Base-by-base conservation (phyloP, 2,329 filamentous ascomycete genomes). In the Arthrobotrys musiformis region DNA sequence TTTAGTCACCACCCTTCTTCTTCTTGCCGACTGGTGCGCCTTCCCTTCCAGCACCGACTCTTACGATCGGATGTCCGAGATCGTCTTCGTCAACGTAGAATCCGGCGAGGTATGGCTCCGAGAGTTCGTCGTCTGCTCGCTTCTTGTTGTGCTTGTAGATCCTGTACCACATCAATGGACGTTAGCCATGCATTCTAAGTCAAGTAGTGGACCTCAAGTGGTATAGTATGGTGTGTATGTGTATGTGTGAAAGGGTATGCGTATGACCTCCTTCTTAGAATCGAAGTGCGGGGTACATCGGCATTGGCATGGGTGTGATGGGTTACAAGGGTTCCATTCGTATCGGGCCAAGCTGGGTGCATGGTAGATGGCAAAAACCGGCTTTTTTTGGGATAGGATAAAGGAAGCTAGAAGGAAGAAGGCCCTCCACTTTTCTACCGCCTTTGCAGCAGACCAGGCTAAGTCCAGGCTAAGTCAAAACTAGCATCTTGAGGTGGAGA, bases 61-160 rank as follows among this genome's bases (percentile, higher is more conserved):
- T 87, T 82, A 98, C 88, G 79, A 90, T 89, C 67, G 92, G 94
- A 90, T 93, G 97, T 83, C 90, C 93, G n/a, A 56, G 50, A 85
- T 97, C 93, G 81, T 97, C 92, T 84, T 91, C 92, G 85, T 97
- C 92, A 94, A 94, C 97, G 87, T 97, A 93, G 86, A 98, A 97
- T 80, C 94, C 94, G 82, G 91, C 91, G 80, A 98, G 90, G 87
- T 94, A 93, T 79, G 94, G 93, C 80, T 89, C 87, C 69, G 94
- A 92, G 78, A 98, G 87, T 84, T 97, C 94, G 83, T 98, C 94
- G 82, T 98, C 94, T 78, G 91, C 88, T 94, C 97, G 81, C 78
- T 69, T 28, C 60, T 61, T 63, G 11, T 69, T 22, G 62, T 67
- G 60, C 63, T 62, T 82, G 70, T 82, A 81, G 61, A 75, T 58